Evolutionary conservation across 192 early-diverging fungal species (phyloP).

Genomic region (Podila horticola): DNA sequence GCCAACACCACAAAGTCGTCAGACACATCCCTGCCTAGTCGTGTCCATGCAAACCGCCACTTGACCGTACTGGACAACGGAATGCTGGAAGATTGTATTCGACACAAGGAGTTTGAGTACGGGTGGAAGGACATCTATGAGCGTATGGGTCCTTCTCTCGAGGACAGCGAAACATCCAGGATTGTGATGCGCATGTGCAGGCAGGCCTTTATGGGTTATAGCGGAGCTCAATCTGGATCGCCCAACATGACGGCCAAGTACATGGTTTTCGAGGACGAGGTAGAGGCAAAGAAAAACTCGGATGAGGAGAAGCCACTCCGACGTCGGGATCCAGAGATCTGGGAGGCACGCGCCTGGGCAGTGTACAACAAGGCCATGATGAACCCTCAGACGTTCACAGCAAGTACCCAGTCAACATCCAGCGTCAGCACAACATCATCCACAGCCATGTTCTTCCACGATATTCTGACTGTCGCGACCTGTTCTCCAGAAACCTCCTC

Average conservation of each 20-base stretch:
- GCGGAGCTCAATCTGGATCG: conserved; percentile 9
- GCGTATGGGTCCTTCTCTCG: conserved; percentile 36
- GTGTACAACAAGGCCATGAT: conserved; percentile 47
- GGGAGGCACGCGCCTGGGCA: conserved; percentile 48
- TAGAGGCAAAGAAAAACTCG: background rate
- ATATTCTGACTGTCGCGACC: conserved; percentile 33
- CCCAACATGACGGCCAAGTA: conserved; percentile 14
- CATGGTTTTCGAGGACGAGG: conserved; percentile 8
- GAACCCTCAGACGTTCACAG: conserved; percentile 9
- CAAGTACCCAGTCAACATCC: background rate
- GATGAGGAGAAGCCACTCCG: background rate
- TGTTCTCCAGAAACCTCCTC: conserved; percentile 38
- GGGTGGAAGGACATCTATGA: conserved; percentile 46
- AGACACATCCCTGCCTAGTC: conserved; percentile 26
- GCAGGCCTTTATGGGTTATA: conserved; percentile 30
- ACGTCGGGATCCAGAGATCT: conserved; percentile 17
- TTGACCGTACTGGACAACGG: conserved; percentile 38
- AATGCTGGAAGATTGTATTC: conserved; percentile 46
- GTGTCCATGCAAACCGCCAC: conserved; percentile 29
- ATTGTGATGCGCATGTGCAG: conserved; percentile 48
- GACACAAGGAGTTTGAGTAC: conserved; percentile 40
- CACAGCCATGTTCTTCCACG: conserved; percentile 29
- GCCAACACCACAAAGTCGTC: background rate
- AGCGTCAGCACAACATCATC: background rate
- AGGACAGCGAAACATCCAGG: conserved; percentile 33